Percentiles rank a stretch among this genome's conserved stretches.
Evolutionary conservation across 192 early-diverging fungal species (phyloP).

Genomic region (Backusella mclennaniae): DNA sequence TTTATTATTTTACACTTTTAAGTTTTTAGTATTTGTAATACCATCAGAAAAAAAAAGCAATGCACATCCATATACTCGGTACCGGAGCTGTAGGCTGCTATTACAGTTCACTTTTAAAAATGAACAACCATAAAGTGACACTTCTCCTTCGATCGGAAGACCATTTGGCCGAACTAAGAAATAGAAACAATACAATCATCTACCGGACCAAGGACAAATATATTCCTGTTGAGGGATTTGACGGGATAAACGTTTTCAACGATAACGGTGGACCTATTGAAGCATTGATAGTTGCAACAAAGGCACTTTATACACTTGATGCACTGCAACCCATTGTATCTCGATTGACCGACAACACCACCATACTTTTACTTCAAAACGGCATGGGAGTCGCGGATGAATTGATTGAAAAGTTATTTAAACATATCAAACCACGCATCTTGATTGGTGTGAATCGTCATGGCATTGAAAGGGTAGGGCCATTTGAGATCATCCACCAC

Average conservation of each 20-base stretch:
- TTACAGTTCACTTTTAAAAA: conserved; percentile 54
- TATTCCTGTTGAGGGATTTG: neutral
- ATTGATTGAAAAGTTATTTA: conserved; percentile 16
- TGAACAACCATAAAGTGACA: conserved; percentile 46
- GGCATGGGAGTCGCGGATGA: conserved; percentile 60
- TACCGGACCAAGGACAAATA: conserved; percentile 6
- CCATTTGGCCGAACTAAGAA: conserved; percentile 6
- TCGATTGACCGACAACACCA: conserved; percentile 42
- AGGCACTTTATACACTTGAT: conserved; percentile 54
- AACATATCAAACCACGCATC: neutral
- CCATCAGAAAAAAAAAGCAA: neutral
- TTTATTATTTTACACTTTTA: neutral
- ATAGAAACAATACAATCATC: conserved; percentile 8
- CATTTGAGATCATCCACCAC: conserved; percentile 28
- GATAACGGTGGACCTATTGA: conserved; percentile 33
- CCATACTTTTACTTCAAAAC: conserved; percentile 61
- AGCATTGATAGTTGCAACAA: conserved; percentile 56
- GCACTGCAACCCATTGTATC: conserved; percentile 43
- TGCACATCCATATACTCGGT: conserved; percentile 61
- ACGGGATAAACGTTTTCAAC: neutral
- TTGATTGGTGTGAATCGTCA: conserved; percentile 29
- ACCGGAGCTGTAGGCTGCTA: conserved; percentile 68
- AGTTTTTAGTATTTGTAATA: neutral
- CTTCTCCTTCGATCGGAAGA: conserved; percentile 48
- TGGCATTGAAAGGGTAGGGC: conserved; percentile 17